Evolutionary conservation across 495 filamentous ascomycete genomes (phyloP), one percentile per base, ranked within the genome.

Genomic region (Trichoderma parareesei): DNA sequence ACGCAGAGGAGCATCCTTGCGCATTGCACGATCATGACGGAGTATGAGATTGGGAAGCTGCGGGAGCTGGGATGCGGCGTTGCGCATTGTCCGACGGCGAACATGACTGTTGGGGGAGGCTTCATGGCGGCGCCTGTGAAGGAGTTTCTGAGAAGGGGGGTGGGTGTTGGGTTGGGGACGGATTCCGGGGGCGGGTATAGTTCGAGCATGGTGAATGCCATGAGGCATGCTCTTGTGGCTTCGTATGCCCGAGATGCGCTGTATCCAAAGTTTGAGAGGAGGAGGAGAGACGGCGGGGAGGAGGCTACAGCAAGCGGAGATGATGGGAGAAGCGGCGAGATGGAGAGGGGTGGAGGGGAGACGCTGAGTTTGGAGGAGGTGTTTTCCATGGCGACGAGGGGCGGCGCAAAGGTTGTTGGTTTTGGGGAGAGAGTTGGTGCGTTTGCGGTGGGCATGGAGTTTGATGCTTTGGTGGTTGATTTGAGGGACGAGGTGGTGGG

Each of bases 141-240:
- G 27, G 80, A 82, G 46, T 84, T 86, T 64, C 69, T 88, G 11
- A 71, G 76, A 10, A 75, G 77, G 4, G 85, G 79, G 0, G 82
- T 89, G 63, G 88, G 88, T 67, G 84, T 90, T 13, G 86, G 85
- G 0, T 70, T 90, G 18, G 87, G 87, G 0, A 88, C 87, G 0
- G 87, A 90, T 65, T 85, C 82, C 63, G 85, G 85, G 4, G 87
- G 87, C n/a, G 87, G 86, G 27, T 85, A 80, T 70, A 83, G 81
- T 5, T 75, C 73, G n/a, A 82, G 79, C 46, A 87, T 87, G 16
- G 68, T 87, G 14, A 83, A 87, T 46, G 78, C 79, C 0, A 86
- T 86, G 78, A 76, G 82, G 13, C 78, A 82, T 67, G 84, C 84
- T 5, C 85, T 87, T 63, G 76, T 88, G n/a, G 83, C 85, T 18